Evolutionary conservation across 2,329 filamentous ascomycete species (phyloP).

Genomic region (Ophiocordyceps camponoti-leonardi): DNA sequence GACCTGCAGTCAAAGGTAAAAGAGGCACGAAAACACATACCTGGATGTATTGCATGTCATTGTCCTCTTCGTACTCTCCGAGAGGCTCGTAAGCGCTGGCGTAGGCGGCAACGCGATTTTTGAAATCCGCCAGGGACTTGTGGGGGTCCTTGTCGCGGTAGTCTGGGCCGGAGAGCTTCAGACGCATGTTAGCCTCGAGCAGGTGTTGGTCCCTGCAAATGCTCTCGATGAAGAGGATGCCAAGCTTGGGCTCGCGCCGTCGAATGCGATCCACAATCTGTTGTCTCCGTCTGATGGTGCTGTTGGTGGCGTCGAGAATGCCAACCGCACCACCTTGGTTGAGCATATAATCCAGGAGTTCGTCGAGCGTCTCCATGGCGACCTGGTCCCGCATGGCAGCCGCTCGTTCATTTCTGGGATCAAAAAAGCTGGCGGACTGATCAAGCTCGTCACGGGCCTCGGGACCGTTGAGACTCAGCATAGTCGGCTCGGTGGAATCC

Average conservation of each 20-base stretch:
- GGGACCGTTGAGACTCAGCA: slow-evolving; percentile 16
- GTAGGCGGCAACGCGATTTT: slow-evolving; percentile 78
- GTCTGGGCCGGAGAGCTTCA: slow-evolving; percentile 90
- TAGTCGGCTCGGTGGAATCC: slow-evolving; percentile 19
- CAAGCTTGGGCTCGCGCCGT: slow-evolving; percentile 66
- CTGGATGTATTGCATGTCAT: slow-evolving; percentile 87
- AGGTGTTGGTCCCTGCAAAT: slow-evolving; percentile 74
- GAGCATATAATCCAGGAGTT: slow-evolving; percentile 79
- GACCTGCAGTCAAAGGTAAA: slow-evolving; percentile 8
- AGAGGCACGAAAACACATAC: slow-evolving; percentile 14
- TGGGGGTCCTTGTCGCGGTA: slow-evolving; percentile 87
- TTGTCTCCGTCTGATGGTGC: slow-evolving; percentile 72
- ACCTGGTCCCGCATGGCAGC: slow-evolving; percentile 78
- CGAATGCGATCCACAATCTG: slow-evolving; percentile 72
- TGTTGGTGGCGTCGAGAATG: slow-evolving; percentile 95
- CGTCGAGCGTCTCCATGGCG: slow-evolving; percentile 80
- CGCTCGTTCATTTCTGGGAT: slow-evolving; percentile 71
- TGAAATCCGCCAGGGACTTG: slow-evolving; percentile 78
- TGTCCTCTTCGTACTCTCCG: slow-evolving; percentile 76
- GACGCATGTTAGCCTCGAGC: slow-evolving; percentile 88
- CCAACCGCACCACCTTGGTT: slow-evolving; percentile 72
- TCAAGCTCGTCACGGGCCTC: slow-evolving; percentile 37
- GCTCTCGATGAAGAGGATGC: slow-evolving; percentile 89
- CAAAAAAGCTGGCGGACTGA: slow-evolving; percentile 86
- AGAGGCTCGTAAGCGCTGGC: slow-evolving; percentile 87